These are phyloP conservation scores for Torrubiella hemipterigena DNA, from an alignment of 2,329 filamentous ascomycete genomes.

Conservation along the genomic window DNA sequence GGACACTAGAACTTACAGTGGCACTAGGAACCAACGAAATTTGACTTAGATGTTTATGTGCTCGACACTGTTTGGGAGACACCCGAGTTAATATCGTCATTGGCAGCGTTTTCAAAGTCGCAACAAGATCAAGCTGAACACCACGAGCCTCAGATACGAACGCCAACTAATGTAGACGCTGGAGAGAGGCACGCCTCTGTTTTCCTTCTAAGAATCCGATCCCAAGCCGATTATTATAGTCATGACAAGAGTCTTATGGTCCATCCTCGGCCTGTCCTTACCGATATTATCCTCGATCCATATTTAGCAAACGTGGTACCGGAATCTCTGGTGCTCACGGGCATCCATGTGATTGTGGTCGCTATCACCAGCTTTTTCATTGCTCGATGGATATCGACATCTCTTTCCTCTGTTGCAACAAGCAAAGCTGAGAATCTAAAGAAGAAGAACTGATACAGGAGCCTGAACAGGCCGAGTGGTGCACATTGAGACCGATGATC, in stretches of 20 bases:
- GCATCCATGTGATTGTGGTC: conserved; percentile 53
- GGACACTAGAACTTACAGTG: background rate
- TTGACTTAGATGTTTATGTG: conserved; percentile 55
- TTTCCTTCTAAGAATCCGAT: conserved; percentile 61
- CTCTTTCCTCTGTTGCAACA: conserved; percentile 15
- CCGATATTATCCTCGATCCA: conserved; percentile 78
- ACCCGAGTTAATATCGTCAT: conserved; percentile 50
- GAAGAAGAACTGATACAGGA: conserved; percentile 30
- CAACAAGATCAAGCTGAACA: conserved; percentile 23
- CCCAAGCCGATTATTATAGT: conserved; percentile 78
- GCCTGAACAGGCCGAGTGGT: no score
- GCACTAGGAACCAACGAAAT: conserved; percentile 71
- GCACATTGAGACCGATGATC: no score
- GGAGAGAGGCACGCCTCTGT: conserved; percentile 30
- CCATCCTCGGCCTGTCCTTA: conserved; percentile 58
- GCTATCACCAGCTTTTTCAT: conserved; percentile 34
- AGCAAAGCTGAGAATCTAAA: conserved; percentile 15
- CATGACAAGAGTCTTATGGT: conserved; percentile 64
- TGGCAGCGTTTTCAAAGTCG: conserved; percentile 48
- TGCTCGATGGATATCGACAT: conserved; percentile 20
- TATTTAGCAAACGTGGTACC: conserved; percentile 73
- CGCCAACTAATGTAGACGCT: conserved; percentile 4
- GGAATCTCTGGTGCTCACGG: conserved; percentile 61
- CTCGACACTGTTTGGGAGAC: conserved; percentile 49
- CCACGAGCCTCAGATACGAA: conserved; percentile 1